Conservation (phyloP, 2,329 filamentous ascomycete genomes). For the Xylariaceae sp. region DNA sequence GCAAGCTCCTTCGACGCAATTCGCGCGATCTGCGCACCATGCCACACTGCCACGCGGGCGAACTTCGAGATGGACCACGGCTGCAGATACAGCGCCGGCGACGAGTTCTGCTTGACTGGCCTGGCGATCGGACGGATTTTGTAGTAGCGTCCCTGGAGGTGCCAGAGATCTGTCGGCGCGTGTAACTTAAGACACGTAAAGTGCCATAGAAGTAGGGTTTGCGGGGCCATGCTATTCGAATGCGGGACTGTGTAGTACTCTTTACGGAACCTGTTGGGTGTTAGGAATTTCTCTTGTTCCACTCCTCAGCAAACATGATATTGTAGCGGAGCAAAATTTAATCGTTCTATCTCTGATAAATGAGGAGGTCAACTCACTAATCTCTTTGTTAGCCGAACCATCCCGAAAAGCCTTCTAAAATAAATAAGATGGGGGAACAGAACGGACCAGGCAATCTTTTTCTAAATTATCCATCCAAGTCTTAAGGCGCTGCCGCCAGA, state of each 20-base stretch:
- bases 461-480: slow-evolving; percentile 23
- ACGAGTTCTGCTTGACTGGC: slow-evolving; percentile 10
- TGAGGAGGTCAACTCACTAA: background rate
- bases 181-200: slow-evolving; percentile 30
- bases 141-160: slow-evolving; percentile 29
- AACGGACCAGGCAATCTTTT: slow-evolving; percentile 28
- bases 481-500: slow-evolving; percentile 22
- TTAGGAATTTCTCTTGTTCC: no score
- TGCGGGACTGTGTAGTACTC: slow-evolving; percentile 7
- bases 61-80: slow-evolving; percentile 26
- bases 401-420: no score
- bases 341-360: background rate
- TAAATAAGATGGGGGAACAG: background rate
- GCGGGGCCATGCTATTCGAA: slow-evolving; percentile 15
- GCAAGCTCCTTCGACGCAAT: slow-evolving; percentile 20
- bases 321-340: no score
- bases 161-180: slow-evolving; percentile 30
- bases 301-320: no score
- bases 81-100: slow-evolving; percentile 18
- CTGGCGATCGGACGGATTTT: slow-evolving; percentile 16
- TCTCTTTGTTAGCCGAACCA: no score
- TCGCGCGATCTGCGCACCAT: slow-evolving; percentile 32
- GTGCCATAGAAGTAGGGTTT: slow-evolving; percentile 27
- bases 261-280: slow-evolving; percentile 5
- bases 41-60: slow-evolving; percentile 30